Conservation (phyloP, 106 monocot species). For the Cymbidium sinense region DNA sequence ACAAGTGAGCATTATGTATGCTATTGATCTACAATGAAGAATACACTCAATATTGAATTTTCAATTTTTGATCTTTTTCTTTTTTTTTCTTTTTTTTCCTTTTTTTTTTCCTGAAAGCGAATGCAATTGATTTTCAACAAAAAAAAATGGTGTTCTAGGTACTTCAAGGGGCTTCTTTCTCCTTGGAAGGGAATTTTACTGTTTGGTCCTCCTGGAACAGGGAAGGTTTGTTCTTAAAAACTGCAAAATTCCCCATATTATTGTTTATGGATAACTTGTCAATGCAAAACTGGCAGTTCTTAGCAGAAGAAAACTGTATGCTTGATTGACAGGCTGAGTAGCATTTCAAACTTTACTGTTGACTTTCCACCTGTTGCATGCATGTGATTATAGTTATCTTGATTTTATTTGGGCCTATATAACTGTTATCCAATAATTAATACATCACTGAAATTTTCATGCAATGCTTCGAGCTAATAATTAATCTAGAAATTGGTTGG, state of each 20-base stretch:
- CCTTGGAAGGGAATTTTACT: constrained; percentile 83
- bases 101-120: neutral
- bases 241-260: neutral
- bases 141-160: constrained; percentile 30
- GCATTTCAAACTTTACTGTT: neutral
- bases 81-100: neutral
- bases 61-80: no score
- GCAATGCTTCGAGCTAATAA: neutral
- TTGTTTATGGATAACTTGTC: neutral
- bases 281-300: neutral
- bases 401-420: neutral
- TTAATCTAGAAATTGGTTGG: neutral
- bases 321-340: neutral
- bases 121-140: constrained; percentile 3
- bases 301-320: neutral
- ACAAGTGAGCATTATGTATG: neutral
- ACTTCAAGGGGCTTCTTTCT: constrained; percentile 74
- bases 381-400: neutral
- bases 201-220: constrained; percentile 77
- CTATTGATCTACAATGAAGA: constrained; percentile 4
- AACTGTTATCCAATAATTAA: neutral
- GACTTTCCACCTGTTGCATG: neutral
- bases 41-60: neutral
- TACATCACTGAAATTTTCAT: neutral
- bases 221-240: constrained; percentile 41